A percentile compares a stretch with the other conserved stretches of the same genome.
Conservation (phyloP, 805 yeast genomes). For the Priceomyces fermenticarens region DNA sequence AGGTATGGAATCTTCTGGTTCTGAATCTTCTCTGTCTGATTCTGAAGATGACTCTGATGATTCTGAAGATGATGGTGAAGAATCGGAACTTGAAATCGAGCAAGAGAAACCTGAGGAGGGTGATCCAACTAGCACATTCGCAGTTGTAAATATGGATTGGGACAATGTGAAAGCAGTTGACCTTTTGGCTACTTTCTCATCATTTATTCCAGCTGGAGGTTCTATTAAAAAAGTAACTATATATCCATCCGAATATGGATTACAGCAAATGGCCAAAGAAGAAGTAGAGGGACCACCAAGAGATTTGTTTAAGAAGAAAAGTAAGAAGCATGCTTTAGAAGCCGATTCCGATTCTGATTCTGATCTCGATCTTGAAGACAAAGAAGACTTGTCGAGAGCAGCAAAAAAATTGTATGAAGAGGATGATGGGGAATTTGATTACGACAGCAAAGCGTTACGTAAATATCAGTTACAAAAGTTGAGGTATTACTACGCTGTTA, state of each 20-base stretch:
- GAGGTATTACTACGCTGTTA: conserved; percentile 90
- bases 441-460: conserved; percentile 79
- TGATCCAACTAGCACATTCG: conserved; percentile 78
- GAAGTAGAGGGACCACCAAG: conserved; percentile 90
- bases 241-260: conserved; percentile 90
- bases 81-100: conserved; percentile 55
- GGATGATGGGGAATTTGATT: conserved; percentile 78
- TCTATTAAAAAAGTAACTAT: conserved; percentile 64
- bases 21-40: conserved; percentile 21
- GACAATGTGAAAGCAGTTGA: conserved; percentile 88
- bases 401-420: conserved; percentile 75
- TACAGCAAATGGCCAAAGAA: conserved; percentile 85
- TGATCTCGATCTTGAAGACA: conserved; percentile 45
- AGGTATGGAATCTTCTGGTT: conserved; percentile 41
- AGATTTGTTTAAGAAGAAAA: conserved; percentile 63
- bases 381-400: conserved; percentile 51
- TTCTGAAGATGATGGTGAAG: conserved; percentile 43
- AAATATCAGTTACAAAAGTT: conserved; percentile 89
- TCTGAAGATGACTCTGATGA: conserved; percentile 48
- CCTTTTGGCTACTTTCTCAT: conserved; percentile 80
- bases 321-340: conserved; percentile 30
- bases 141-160: conserved; percentile 97
- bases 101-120: conserved; percentile 73
- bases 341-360: conserved; percentile 28
- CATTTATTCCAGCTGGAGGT: conserved; percentile 80